Conservation (phyloP, 1,284 basidiomycete species). For the Paramarasmius palmivorus region DNA sequence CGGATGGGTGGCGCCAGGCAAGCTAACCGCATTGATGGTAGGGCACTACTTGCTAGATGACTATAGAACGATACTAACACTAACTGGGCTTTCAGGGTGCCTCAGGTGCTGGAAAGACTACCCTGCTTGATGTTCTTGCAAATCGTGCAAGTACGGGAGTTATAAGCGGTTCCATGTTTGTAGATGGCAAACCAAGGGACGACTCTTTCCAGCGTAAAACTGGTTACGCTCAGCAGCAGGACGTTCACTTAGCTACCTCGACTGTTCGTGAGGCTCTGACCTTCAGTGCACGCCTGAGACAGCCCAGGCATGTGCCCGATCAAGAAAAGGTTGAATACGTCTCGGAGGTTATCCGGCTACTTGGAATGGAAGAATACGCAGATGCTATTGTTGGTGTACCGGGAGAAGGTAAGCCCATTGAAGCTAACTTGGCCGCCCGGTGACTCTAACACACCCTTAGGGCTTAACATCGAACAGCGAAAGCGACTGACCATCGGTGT, state of each 20-base stretch:
- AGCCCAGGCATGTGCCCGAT: slow-evolving; percentile 52
- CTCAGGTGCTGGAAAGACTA: slow-evolving; percentile 65
- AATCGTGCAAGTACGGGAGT: slow-evolving; percentile 64
- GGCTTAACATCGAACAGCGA: slow-evolving; percentile 51
- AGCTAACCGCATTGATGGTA: slow-evolving; percentile 49
- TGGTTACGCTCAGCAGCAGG: slow-evolving; percentile 66
- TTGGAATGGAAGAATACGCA: slow-evolving; percentile 63
- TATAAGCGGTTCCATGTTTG: slow-evolving; percentile 62
- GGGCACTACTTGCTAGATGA: neutral
- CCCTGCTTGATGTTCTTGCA: slow-evolving; percentile 66
- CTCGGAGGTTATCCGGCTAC: slow-evolving; percentile 66
- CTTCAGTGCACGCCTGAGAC: slow-evolving; percentile 68
- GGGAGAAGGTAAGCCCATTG: slow-evolving; percentile 43
- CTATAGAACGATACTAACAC: neutral
- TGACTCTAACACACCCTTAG: neutral
- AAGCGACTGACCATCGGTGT: slow-evolving; percentile 55
- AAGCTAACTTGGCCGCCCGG: neutral
- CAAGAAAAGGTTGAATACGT: slow-evolving; percentile 69
- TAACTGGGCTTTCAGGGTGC: slow-evolving; percentile 34
- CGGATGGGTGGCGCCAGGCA: slow-evolving; percentile 67
- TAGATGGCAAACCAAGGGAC: slow-evolving; percentile 61
- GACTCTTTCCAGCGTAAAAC: slow-evolving; percentile 59
- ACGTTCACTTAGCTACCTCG: slow-evolving; percentile 52
- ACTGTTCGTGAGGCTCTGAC: slow-evolving; percentile 70
- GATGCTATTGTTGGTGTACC: slow-evolving; percentile 69